Conservation (phyloP, 257 asterid species). For the Linderniella brevidens region DNA sequence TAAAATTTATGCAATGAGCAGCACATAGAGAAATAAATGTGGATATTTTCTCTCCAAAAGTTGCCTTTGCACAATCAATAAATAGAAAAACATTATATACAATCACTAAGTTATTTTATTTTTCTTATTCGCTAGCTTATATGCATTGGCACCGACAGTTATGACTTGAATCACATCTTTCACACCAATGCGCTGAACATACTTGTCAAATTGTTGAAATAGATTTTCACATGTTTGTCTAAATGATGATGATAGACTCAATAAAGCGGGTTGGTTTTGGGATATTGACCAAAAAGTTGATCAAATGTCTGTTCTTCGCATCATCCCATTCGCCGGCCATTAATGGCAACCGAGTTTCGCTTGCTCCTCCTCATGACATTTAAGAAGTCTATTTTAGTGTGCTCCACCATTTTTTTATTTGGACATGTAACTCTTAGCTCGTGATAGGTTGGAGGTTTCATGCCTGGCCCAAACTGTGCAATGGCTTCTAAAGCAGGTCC, state of each 20-base stretch:
- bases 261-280: too few species aligned
- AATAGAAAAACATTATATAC: too few species aligned
- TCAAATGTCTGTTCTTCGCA: neutral
- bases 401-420: neutral
- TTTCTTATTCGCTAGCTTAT: neutral
- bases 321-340: neutral
- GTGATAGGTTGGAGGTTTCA: too few species aligned
- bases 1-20: too few species aligned
- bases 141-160: neutral
- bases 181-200: neutral
- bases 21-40: too few species aligned
- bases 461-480: too few species aligned
- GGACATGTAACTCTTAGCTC: too few species aligned
- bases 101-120: too few species aligned
- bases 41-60: too few species aligned
- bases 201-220: neutral
- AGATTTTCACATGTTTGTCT: neutral
- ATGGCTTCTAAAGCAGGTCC: too few species aligned
- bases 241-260: neutral
- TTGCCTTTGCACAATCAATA: too few species aligned
- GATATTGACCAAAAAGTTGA: neutral
- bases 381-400: neutral
- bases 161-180: neutral
- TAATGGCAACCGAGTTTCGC: neutral
- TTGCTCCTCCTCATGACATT: neutral